A percentile compares a stretch with the other conserved stretches of the same genome.
Evolutionary conservation across 139 green algal species (phyloP).

Genomic region (Marvania coccoides): DNA sequence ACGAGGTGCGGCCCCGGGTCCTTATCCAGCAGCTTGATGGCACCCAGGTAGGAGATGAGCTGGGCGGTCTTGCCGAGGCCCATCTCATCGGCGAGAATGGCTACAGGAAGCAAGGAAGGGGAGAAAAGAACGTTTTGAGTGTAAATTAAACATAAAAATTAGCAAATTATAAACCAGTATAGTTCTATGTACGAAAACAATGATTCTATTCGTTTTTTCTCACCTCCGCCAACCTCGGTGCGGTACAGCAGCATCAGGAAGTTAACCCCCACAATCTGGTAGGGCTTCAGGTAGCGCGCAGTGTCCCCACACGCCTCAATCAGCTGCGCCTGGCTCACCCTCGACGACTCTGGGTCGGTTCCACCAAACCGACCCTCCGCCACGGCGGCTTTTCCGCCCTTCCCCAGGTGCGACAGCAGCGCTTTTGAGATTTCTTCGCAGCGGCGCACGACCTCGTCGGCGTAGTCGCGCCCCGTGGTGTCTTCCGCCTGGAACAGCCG

Average conservation of each 20-base stretch:
- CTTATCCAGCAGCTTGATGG: slow-evolving; percentile 11
- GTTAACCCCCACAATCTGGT: slow-evolving; percentile 92
- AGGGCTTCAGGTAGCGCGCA: slow-evolving; percentile 66
- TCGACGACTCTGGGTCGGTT: slow-evolving; percentile 9
- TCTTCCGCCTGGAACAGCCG: slow-evolving; percentile 26
- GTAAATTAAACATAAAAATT: too few species aligned
- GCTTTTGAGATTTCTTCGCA: slow-evolving; percentile 40
- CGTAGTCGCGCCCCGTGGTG: slow-evolving; percentile 20
- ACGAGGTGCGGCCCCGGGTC: slow-evolving; percentile 56
- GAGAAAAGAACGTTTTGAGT: too few species aligned
- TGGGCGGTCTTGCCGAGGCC: slow-evolving; percentile 89
- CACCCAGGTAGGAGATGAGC: slow-evolving; percentile 76
- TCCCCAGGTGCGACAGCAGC: slow-evolving; percentile 22
- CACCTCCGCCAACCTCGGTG: slow-evolving; percentile 38
- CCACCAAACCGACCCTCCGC: slow-evolving; percentile 5
- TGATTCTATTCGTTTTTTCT: too few species aligned
- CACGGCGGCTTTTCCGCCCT: not conserved
- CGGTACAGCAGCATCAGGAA: slow-evolving; percentile 82
- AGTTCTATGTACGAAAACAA: too few species aligned
- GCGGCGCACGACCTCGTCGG: slow-evolving; percentile 29
- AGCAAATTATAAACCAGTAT: too few species aligned
- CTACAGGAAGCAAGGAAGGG: too few species aligned
- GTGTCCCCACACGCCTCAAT: slow-evolving; percentile 43
- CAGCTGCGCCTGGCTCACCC: slow-evolving; percentile 36
- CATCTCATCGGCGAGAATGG: slow-evolving; percentile 15